phyloP scores from a whole-genome alignment of 2,329 filamentous ascomycete genomes.

The Cercospora berteroae region DNA sequence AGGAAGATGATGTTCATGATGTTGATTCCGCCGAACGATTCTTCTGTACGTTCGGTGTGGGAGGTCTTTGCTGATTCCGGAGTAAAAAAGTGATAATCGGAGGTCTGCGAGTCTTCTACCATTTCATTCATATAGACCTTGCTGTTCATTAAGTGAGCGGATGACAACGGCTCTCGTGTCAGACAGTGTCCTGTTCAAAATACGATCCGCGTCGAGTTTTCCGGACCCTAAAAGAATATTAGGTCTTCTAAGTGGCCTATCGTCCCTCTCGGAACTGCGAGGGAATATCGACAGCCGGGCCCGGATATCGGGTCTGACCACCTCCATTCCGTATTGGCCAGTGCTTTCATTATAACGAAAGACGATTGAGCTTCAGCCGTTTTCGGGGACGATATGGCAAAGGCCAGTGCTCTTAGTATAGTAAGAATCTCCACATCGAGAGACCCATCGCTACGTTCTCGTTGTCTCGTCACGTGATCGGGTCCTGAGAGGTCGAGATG shows the following conservation, averaged over 20 bases:
- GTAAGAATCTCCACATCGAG: neutral
- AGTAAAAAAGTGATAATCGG: neutral
- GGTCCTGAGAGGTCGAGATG: neutral
- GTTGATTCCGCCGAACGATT: too few relatives aligned
- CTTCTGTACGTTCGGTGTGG: too few relatives aligned
- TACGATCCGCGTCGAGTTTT: neutral
- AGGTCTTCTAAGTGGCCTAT: too few relatives aligned
- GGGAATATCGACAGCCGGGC: neutral
- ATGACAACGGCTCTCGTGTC: neutral
- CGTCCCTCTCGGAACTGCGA: neutral
- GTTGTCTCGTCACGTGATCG: neutral
- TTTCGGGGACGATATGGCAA: neutral
- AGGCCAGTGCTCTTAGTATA: neutral
- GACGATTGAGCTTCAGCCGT: neutral
- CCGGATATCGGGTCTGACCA: neutral
- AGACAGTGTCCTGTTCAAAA: neutral
- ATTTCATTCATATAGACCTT: neutral
- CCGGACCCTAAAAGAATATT: neutral
- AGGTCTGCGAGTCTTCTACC: neutral
- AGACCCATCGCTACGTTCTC: neutral
- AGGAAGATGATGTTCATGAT: neutral
- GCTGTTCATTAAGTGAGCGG: neutral
- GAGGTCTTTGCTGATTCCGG: too few relatives aligned
- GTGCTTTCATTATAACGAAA: neutral
- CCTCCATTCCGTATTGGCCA: neutral